phyloP scores from a whole-genome alignment of 2,329 filamentous ascomycete species.

The Ramularia collo-cygni region DNA sequence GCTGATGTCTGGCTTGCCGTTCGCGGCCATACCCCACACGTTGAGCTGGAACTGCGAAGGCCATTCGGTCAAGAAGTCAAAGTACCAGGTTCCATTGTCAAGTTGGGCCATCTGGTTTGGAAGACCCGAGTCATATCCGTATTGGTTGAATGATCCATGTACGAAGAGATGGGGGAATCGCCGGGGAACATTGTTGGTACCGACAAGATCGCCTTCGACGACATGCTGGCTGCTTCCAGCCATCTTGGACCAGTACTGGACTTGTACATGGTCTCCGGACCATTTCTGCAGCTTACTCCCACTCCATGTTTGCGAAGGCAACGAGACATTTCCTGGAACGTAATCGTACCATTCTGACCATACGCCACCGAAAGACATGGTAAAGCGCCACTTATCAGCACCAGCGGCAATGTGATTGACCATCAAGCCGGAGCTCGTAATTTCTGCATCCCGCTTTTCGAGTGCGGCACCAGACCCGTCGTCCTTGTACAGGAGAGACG shows the following conservation, averaged over 20 bases:
- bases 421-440: slow-evolving; percentile 37
- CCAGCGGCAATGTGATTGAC: slow-evolving; percentile 55
- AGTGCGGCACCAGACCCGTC: slow-evolving; percentile 21
- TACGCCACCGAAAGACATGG: slow-evolving; percentile 52
- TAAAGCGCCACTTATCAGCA: slow-evolving; percentile 57
- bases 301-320: slow-evolving; percentile 47
- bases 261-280: slow-evolving; percentile 54
- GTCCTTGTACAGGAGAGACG: slow-evolving; percentile 42
- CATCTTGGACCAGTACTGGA: slow-evolving; percentile 57
- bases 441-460: slow-evolving; percentile 20
- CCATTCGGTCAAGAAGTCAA: slow-evolving; percentile 58
- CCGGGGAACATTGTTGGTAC: slow-evolving; percentile 34
- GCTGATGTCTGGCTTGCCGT: slow-evolving; percentile 55
- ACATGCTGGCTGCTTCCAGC: slow-evolving; percentile 54
- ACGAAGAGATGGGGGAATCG: slow-evolving; percentile 57
- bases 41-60: slow-evolving; percentile 57
- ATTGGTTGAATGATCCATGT: slow-evolving; percentile 57
- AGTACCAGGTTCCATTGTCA: slow-evolving; percentile 48
- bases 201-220: slow-evolving; percentile 51
- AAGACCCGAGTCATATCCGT: slow-evolving; percentile 56
- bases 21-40: slow-evolving; percentile 59
- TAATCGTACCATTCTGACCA: slow-evolving; percentile 56
- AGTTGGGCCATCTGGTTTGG: slow-evolving; percentile 47
- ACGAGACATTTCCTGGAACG: slow-evolving; percentile 43
- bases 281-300: slow-evolving; percentile 51